Percentiles rank a stretch among this genome's conserved stretches.
Conservation (phyloP, 441 rosid species). For the Populus tomentosa region DNA sequence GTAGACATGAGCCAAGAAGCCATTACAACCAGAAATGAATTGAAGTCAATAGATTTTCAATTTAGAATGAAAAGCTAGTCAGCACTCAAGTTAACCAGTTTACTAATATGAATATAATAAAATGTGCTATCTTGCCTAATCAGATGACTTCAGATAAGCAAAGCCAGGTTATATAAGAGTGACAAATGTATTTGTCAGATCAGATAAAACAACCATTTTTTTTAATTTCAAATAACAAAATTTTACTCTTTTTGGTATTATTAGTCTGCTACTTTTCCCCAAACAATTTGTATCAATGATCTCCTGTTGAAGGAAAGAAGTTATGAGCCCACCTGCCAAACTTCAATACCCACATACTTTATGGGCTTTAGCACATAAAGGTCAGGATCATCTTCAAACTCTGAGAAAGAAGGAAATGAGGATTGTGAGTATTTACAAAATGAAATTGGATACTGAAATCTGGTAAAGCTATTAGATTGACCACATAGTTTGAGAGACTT, state of each 20-base stretch:
- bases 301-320: background rate
- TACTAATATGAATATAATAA: background rate
- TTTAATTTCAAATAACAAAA: background rate
- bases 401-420: constrained; percentile 30
- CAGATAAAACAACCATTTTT: background rate
- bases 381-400: constrained; percentile 94
- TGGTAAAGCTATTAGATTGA: background rate
- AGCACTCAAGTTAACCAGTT: background rate
- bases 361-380: constrained; percentile 78
- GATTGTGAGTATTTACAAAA: background rate
- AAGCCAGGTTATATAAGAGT: background rate
- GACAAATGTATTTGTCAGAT: background rate
- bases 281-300: background rate
- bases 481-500: background rate
- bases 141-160: background rate
- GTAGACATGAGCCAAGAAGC: background rate
- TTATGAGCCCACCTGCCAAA: constrained; percentile 62
- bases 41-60: background rate
- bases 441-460: background rate
- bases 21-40: background rate
- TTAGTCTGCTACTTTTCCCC: background rate
- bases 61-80: background rate
- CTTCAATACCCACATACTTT: constrained; percentile 76
- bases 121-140: background rate
- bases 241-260: background rate